A percentile compares a stretch with the other conserved stretches of the same genome.
Conservation (phyloP, 2,329 filamentous ascomycete genomes). For the Botrytis byssoidea region DNA sequence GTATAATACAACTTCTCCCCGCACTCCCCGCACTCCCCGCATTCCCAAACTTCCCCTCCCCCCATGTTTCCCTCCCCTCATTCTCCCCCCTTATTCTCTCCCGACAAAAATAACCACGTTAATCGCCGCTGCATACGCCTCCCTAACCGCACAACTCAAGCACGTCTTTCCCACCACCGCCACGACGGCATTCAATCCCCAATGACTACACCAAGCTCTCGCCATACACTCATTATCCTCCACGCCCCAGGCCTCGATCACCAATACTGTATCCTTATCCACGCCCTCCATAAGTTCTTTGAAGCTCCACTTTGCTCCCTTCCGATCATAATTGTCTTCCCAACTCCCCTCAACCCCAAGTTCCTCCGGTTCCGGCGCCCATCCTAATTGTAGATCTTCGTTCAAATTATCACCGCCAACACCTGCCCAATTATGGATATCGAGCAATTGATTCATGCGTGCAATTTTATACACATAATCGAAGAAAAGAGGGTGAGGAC, state of each 20-base stretch:
- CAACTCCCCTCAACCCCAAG: slow-evolving; percentile 3
- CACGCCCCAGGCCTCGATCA: slow-evolving; percentile 71
- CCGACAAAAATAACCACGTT: slow-evolving; percentile 70
- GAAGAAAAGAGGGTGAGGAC: slow-evolving; percentile 69
- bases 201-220: slow-evolving; percentile 74
- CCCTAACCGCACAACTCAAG: slow-evolving; percentile 71
- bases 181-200: slow-evolving; percentile 69
- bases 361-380: background rate
- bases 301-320: background rate
- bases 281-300: slow-evolving; percentile 35
- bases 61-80: background rate
- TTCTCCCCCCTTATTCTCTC: background rate
- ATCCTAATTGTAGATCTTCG: slow-evolving; percentile 2
- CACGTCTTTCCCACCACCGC: slow-evolving; percentile 63
- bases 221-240: slow-evolving; percentile 74
- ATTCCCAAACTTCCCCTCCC: too few relatives aligned
- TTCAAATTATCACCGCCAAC: slow-evolving; percentile 15
- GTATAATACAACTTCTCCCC: background rate
- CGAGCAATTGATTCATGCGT: slow-evolving; percentile 62
- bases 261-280: slow-evolving; percentile 65
- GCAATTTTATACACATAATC: slow-evolving; percentile 63
- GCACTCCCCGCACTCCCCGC: too few relatives aligned
- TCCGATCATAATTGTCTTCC: slow-evolving; percentile 34
- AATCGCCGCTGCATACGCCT: slow-evolving; percentile 71
- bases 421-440: slow-evolving; percentile 61